A percentile compares a stretch with the other conserved stretches of the same genome.
These are phyloP conservation scores for Aureobasidium lini DNA, from an alignment of 2,329 filamentous ascomycete species.

Conservation along the genomic window DNA sequence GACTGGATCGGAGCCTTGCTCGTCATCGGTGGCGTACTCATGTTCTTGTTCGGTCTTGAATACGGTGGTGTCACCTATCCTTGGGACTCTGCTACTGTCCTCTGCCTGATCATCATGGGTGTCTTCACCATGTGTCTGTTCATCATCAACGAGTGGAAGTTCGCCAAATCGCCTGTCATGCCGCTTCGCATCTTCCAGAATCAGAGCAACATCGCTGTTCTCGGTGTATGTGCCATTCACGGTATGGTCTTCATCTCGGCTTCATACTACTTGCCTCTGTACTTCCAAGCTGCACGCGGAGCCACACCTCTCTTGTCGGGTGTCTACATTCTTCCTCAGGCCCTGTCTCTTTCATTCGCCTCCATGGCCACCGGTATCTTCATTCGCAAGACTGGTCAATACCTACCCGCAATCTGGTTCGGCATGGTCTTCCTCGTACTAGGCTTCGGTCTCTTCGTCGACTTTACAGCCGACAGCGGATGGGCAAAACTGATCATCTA, in stretches of 20 bases:
- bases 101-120: slow-evolving; percentile 17
- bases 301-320: slow-evolving; percentile 63
- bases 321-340: slow-evolving; percentile 44
- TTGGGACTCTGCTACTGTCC: slow-evolving; percentile 65
- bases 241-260: slow-evolving; percentile 70
- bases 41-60: slow-evolving; percentile 80
- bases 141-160: slow-evolving; percentile 61
- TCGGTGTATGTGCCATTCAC: slow-evolving; percentile 63
- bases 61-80: slow-evolving; percentile 71
- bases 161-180: slow-evolving; percentile 72
- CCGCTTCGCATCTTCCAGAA: slow-evolving; percentile 63
- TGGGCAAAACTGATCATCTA: slow-evolving; percentile 39
- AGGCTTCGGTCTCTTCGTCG: slow-evolving; percentile 32
- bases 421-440: slow-evolving; percentile 32
- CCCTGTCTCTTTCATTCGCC: slow-evolving; percentile 26
- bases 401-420: slow-evolving; percentile 47
- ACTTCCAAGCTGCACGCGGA: slow-evolving; percentile 70
- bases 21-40: slow-evolving; percentile 70
- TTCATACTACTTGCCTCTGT: slow-evolving; percentile 75
- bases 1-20: slow-evolving; percentile 59
- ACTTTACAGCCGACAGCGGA: slow-evolving; percentile 27
- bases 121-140: slow-evolving; percentile 46
- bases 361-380: slow-evolving; percentile 30
- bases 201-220: slow-evolving; percentile 57
- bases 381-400: slow-evolving; percentile 40